These are phyloP conservation scores for Tuber microsphaerosporum DNA, from an alignment of 495 filamentous ascomycete genomes.

Conservation along the genomic window DNA sequence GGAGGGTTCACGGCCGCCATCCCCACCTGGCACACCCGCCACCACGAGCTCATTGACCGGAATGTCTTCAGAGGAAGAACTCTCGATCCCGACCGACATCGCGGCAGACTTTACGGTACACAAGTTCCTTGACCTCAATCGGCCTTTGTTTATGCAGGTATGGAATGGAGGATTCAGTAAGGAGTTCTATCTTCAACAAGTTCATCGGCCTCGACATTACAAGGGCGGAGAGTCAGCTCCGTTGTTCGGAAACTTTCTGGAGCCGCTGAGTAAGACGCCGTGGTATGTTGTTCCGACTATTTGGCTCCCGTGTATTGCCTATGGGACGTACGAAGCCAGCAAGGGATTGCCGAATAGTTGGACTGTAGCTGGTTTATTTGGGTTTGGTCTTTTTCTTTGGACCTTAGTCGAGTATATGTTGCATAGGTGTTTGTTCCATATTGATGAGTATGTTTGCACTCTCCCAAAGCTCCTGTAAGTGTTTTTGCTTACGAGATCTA, in stretches of 20 bases:
- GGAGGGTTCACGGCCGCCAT: slow-evolving; percentile 28
- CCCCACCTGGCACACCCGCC: slow-evolving; percentile 31
- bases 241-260: slow-evolving; percentile 94
- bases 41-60: slow-evolving; percentile 66
- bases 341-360: slow-evolving; percentile 55
- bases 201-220: slow-evolving; percentile 92
- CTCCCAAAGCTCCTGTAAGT: slow-evolving; percentile 42
- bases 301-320: slow-evolving; percentile 78
- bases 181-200: slow-evolving; percentile 90
- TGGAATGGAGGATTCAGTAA: slow-evolving; percentile 84
- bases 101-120: slow-evolving; percentile 68
- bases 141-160: slow-evolving; percentile 79
- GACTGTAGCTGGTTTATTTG: slow-evolving; percentile 15
- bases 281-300: slow-evolving; percentile 82
- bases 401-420: slow-evolving; percentile 82
- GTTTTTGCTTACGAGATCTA: slow-evolving; percentile 45
- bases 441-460: slow-evolving; percentile 64
- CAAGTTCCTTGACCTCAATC: slow-evolving; percentile 87
- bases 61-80: slow-evolving; percentile 76
- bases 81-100: slow-evolving; percentile 76
- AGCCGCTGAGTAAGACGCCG: slow-evolving; percentile 85
- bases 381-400: slow-evolving; percentile 66
- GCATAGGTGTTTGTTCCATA: slow-evolving; percentile 89
- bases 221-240: slow-evolving; percentile 85
- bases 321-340: slow-evolving; percentile 62